Base-by-base conservation (phyloP, 805 yeast genomes). In the Schwanniomyces pseudopolymorphus region DNA sequence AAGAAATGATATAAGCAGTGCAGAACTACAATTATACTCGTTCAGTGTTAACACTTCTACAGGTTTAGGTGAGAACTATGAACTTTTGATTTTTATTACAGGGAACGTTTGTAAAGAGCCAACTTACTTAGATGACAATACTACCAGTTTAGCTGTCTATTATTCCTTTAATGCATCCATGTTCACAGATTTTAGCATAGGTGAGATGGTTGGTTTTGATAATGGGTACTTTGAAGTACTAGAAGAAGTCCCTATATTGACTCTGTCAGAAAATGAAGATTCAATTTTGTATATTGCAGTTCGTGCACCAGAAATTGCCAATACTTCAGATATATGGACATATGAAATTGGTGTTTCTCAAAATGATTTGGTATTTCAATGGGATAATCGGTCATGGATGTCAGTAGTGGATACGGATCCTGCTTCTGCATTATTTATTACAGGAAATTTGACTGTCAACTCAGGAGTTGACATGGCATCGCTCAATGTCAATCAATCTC, bases 261-360 rank as follows among this genome's bases (percentile, higher is more conserved):
- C 33, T 6, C 38, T 45, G 16, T 42, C 37, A n/a, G 53, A 48
- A 11, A 21, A 33, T 37, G 47, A 44, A 19, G 56, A 54, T 35
- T 39, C 53, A 13, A 51, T 57, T 2, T 52, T 72, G 16, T 72
- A 70, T 51, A 67, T 72, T 28, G 73, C 71, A 2, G 75, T 72
- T 2, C 48, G 64, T 25, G 73, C 77, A 10, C 77, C 77, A 6
- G 64, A 70, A 50, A 68, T 67, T 52, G 60, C 68, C 19, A 67
- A 73, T 47, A 33, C 31, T 10, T 46, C 68, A 1, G 67, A 64
- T 14, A 36, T 42, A n/a, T 85, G 91, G 91, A 52, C 70, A 6
- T 87, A 84, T 57, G 80, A 83, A 58, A 62, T 89, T 27, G 91
- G 89, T 3, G 78, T 81, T 2, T 82, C 89, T 2, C 83, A 77